Evolutionary conservation across 306 rosid genomes (phyloP).

Genomic region (Calophaca sinica): DNA sequence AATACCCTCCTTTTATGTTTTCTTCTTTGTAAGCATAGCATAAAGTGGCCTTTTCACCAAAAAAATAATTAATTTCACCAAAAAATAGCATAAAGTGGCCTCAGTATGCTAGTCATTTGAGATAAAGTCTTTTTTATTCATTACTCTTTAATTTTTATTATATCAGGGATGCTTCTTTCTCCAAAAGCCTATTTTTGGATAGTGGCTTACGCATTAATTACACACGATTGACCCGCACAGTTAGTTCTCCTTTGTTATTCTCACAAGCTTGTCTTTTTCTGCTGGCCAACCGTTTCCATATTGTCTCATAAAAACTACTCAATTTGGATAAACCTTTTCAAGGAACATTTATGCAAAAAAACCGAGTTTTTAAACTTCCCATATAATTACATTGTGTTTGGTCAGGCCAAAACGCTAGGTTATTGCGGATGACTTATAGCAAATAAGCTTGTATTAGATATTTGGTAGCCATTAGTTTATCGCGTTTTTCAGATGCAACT

Average conservation of each 20-base stretch:
- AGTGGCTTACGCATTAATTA: slow-evolving; percentile 11
- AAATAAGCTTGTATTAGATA: too few relatives aligned
- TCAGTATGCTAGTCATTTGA: neutral
- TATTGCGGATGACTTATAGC: too few relatives aligned
- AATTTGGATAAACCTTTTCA: too few relatives aligned
- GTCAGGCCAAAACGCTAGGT: too few relatives aligned
- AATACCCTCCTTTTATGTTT: neutral
- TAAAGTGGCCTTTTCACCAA: neutral
- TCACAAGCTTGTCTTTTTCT: neutral
- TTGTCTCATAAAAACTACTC: too few relatives aligned
- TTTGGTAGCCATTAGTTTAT: too few relatives aligned
- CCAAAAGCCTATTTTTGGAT: slow-evolving; percentile 8
- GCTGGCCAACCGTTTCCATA: neutral
- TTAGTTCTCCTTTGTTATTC: neutral
- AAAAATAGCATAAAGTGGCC: neutral
- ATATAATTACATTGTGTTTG: too few relatives aligned
- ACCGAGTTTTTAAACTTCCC: too few relatives aligned
- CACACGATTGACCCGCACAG: neutral
- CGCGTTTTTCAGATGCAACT: too few relatives aligned
- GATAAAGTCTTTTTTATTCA: neutral
- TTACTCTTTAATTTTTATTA: neutral
- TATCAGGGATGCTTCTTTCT: neutral
- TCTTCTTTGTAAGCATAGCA: slow-evolving; percentile 2
- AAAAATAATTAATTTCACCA: too few relatives aligned
- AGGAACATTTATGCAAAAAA: too few relatives aligned